Percentiles rank a stretch among this genome's conserved stretches.
These are phyloP conservation scores for Solanum paucissectum DNA, from an alignment of 257 asterid species.

Conservation along the genomic window DNA sequence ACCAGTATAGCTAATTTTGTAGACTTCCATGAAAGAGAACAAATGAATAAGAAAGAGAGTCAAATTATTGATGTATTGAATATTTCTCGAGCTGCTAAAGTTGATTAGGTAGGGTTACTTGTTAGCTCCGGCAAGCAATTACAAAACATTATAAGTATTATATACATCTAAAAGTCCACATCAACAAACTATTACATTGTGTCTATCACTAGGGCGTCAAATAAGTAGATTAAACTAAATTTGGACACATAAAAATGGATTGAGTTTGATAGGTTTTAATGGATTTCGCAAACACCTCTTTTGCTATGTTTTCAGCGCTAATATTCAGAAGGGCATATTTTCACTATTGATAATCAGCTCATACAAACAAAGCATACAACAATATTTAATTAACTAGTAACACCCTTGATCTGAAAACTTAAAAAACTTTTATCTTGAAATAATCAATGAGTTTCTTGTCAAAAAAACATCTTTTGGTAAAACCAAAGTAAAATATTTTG, in stretches of 20 bases:
- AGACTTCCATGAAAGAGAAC: neutral
- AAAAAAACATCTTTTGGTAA: neutral
- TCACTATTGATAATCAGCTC: neutral
- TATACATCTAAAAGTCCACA: neutral
- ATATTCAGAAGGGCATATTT: neutral
- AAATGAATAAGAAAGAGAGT: conserved; percentile 5
- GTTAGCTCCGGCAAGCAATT: conserved; percentile 12
- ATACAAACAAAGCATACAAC: neutral
- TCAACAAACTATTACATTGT: neutral
- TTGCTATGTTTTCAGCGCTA: neutral
- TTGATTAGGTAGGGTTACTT: neutral
- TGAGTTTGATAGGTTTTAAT: neutral
- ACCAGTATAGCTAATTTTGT: neutral
- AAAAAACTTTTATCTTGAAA: too few relatives aligned
- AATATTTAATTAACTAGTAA: neutral
- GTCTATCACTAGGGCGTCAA: too few relatives aligned
- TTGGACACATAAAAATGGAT: neutral
- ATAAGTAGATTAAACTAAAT: too few relatives aligned
- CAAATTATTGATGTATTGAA: neutral
- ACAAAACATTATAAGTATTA: neutral
- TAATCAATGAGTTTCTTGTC: neutral
- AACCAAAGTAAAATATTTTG: neutral
- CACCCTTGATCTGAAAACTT: neutral
- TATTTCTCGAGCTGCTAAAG: conserved; percentile 23
- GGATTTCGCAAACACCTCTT: neutral